These are phyloP conservation scores for Suillus placidus DNA, from an alignment of 768 basidiomycete species.

Conservation along the genomic window DNA sequence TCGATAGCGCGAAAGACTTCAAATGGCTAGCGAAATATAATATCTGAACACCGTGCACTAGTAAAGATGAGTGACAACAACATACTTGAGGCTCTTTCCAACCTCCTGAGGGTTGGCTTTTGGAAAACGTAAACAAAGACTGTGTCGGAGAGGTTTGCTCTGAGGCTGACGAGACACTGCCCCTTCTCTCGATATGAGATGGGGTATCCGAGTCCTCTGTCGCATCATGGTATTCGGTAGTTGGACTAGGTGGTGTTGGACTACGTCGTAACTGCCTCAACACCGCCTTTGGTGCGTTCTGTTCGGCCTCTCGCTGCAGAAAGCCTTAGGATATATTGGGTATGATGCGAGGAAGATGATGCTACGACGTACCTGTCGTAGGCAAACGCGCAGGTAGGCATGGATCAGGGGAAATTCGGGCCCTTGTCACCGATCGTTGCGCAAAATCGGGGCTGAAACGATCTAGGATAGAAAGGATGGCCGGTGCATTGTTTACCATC, in stretches of 20 bases:
- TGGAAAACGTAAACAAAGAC: constrained; percentile 18
- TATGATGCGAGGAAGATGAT: constrained; percentile 14
- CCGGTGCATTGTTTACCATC: constrained; percentile 57
- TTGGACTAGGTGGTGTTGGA: constrained; percentile 40
- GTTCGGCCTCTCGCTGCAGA: constrained; percentile 70
- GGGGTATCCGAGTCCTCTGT: constrained; percentile 17
- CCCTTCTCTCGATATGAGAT: constrained; percentile 14
- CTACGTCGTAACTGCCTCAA: constrained; percentile 54
- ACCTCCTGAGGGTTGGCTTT: constrained; percentile 18
- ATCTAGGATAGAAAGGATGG: constrained; percentile 34
- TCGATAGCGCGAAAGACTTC: constrained; percentile 87
- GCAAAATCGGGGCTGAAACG: constrained; percentile 23
- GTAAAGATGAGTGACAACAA: background rate
- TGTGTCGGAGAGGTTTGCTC: constrained; percentile 28
- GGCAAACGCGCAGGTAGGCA: constrained; percentile 75
- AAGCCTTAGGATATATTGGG: constrained; percentile 52
- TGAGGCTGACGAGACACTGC: constrained; percentile 20
- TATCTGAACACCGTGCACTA: background rate
- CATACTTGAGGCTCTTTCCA: constrained; percentile 62
- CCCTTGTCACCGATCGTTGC: constrained; percentile 35
- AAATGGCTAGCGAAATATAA: constrained; percentile 42
- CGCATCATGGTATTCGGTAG: constrained; percentile 23
- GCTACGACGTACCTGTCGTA: constrained; percentile 50
- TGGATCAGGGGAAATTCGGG: constrained; percentile 48
- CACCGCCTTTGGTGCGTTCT: constrained; percentile 58